Percentiles rank a stretch among this genome's conserved stretches.
These are phyloP conservation scores for Nicotiana sylvestris DNA, from an alignment of 257 asterid genomes.

Conservation along the genomic window DNA sequence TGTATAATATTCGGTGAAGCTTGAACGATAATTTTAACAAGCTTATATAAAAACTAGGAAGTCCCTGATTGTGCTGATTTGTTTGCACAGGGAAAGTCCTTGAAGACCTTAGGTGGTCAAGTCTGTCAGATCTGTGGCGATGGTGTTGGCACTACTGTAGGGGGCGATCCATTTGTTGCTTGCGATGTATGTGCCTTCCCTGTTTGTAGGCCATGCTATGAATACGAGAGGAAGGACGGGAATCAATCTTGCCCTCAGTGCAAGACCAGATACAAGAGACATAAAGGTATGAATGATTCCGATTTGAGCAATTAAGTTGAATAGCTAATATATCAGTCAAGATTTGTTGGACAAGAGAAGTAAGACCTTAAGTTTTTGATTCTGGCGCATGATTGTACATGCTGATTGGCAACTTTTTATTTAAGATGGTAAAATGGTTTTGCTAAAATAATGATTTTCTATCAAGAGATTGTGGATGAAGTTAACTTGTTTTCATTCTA, in stretches of 20 bases:
- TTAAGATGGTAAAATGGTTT: too few relatives aligned
- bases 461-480: background rate
- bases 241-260: constrained; percentile 97
- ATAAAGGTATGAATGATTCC: constrained; percentile 53
- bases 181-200: constrained; percentile 93
- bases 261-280: constrained; percentile 93
- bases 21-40: background rate
- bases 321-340: background rate
- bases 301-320: constrained; percentile 4
- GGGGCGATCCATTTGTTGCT: constrained; percentile 84
- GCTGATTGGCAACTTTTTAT: background rate
- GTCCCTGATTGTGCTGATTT: constrained; percentile 17
- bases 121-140: constrained; percentile 98
- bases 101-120: constrained; percentile 65
- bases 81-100: constrained; percentile 61
- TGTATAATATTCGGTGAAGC: background rate
- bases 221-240: constrained; percentile 96
- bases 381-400: background rate
- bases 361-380: background rate
- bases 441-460: background rate
- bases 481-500: background rate
- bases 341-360: background rate
- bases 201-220: constrained; percentile 96
- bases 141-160: constrained; percentile 64
- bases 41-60: background rate